Evolutionary conservation across 2,329 filamentous ascomycete species (phyloP).

Genomic region (Ilyonectria destructans): DNA sequence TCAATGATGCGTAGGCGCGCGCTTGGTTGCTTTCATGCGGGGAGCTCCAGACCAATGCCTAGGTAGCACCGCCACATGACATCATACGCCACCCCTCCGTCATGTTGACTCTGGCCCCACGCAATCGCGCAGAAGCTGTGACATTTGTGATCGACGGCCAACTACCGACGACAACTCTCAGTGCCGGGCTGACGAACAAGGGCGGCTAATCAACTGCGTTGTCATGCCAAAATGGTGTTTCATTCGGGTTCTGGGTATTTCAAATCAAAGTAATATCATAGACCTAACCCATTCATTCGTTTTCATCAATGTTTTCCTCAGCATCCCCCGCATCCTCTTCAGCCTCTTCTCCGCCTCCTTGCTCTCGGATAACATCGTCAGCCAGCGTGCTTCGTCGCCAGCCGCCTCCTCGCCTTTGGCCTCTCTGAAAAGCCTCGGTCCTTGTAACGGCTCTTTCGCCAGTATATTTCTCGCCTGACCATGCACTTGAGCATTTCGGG

Average conservation of each 20-base stretch:
- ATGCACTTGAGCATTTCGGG: slow-evolving; percentile 71
- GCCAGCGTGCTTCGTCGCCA: slow-evolving; percentile 53
- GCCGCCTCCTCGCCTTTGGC: slow-evolving; percentile 56
- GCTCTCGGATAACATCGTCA: slow-evolving; percentile 53
- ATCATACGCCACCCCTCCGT: slow-evolving; percentile 32
- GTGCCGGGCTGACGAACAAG: slow-evolving; percentile 27
- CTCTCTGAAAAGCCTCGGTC: slow-evolving; percentile 66
- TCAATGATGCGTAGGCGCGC: slow-evolving; percentile 41
- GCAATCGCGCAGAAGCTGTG: slow-evolving; percentile 1
- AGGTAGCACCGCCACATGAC: slow-evolving; percentile 52
- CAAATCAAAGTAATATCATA: slow-evolving; percentile 18
- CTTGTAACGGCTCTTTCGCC: slow-evolving; percentile 72
- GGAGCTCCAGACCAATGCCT: slow-evolving; percentile 27
- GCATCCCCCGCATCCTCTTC: slow-evolving; percentile 45
- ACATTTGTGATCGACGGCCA: slow-evolving; percentile 40
- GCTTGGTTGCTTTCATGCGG: slow-evolving; percentile 42
- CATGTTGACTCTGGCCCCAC: slow-evolving; percentile 23
- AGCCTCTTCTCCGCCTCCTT: slow-evolving; percentile 46
- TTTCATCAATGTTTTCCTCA: slow-evolving; percentile 35
- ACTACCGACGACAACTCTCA: slow-evolving; percentile 28
- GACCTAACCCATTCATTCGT: slow-evolving; percentile 29
- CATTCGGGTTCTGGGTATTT: slow-evolving; percentile 46
- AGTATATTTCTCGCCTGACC: slow-evolving; percentile 67
- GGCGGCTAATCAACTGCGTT: not conserved
- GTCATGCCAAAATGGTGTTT: slow-evolving; percentile 16